A percentile compares a stretch with the other conserved stretches of the same genome.
Conservation (phyloP, 1,139 yeast species). For the Geotrichum cucujoidarum region DNA sequence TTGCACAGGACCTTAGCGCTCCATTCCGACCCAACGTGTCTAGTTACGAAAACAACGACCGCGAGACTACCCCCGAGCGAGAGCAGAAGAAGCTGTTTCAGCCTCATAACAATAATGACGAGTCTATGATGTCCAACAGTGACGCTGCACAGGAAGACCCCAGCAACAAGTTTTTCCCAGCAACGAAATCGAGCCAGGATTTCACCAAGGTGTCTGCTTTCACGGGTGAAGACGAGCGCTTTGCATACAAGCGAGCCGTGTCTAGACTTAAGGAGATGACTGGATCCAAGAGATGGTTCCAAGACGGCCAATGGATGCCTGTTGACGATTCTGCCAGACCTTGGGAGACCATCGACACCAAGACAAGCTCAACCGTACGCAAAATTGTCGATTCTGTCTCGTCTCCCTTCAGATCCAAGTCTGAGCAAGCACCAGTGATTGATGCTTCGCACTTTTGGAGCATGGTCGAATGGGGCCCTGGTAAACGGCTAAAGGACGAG, state of each 20-base stretch:
- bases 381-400: background rate
- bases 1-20: slow-evolving; percentile 52
- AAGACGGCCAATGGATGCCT: slow-evolving; percentile 50
- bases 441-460: slow-evolving; percentile 58
- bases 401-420: slow-evolving; percentile 17
- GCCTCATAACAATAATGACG: slow-evolving; percentile 13
- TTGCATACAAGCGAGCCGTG: slow-evolving; percentile 69
- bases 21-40: slow-evolving; percentile 71
- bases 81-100: background rate
- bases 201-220: slow-evolving; percentile 53
- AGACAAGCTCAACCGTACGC: background rate
- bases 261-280: slow-evolving; percentile 67
- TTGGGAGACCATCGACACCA: slow-evolving; percentile 46
- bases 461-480: slow-evolving; percentile 58
- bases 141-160: slow-evolving; percentile 9
- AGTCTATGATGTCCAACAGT: background rate
- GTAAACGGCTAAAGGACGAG: slow-evolving; percentile 47
- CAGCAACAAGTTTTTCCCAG: slow-evolving; percentile 15
- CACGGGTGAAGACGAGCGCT: slow-evolving; percentile 74
- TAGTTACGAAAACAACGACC: slow-evolving; percentile 49
- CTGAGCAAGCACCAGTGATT: slow-evolving; percentile 44
- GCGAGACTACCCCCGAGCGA: slow-evolving; percentile 30
- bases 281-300: slow-evolving; percentile 51
- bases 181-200: slow-evolving; percentile 28
- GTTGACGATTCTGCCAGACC: slow-evolving; percentile 51